Conservation (phyloP, 2,329 filamentous ascomycete genomes). For the Cytospora piceicola region DNA sequence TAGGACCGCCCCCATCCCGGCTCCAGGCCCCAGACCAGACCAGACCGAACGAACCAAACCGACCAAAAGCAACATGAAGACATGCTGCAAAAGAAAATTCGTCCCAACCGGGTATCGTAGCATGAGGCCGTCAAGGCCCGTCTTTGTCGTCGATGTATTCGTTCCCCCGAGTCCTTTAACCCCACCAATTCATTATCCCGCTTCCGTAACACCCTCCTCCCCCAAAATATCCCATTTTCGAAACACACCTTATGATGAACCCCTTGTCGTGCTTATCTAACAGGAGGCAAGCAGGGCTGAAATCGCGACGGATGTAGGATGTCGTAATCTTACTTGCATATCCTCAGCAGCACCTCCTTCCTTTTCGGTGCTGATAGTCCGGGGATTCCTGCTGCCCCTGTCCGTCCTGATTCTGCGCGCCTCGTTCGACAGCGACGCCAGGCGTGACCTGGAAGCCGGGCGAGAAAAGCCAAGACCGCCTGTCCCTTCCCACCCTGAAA, state of each 20-base stretch:
- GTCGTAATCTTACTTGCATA: background rate
- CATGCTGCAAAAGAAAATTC: background rate
- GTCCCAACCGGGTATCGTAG: slow-evolving; percentile 23
- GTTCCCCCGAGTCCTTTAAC: background rate
- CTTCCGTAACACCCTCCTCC: background rate
- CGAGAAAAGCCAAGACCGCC: slow-evolving; percentile 63
- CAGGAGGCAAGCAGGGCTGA: background rate
- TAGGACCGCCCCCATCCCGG: slow-evolving; percentile 1
- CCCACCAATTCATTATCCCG: background rate
- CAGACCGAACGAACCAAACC: slow-evolving; percentile 9
- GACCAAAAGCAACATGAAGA: slow-evolving; percentile 6
- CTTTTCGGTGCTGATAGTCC: slow-evolving; percentile 30
- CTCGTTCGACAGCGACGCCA: slow-evolving; percentile 53
- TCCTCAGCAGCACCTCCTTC: slow-evolving; percentile 28
- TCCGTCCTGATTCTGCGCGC: slow-evolving; percentile 31
- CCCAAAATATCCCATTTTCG: background rate
- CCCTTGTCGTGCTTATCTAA: background rate
- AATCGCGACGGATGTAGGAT: background rate
- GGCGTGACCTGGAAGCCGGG: slow-evolving; percentile 53
- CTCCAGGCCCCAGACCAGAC: slow-evolving; percentile 1
- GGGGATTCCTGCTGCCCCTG: slow-evolving; percentile 37
- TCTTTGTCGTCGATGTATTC: slow-evolving; percentile 1
- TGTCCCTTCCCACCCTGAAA: slow-evolving; percentile 61
- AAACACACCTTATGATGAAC: background rate
- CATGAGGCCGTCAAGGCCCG: slow-evolving; percentile 6